Percentiles rank a stretch among this genome's conserved stretches.
These are phyloP conservation scores for Euphorbia pulcherrima DNA, from an alignment of 345 rosid species.

Conservation along the genomic window DNA sequence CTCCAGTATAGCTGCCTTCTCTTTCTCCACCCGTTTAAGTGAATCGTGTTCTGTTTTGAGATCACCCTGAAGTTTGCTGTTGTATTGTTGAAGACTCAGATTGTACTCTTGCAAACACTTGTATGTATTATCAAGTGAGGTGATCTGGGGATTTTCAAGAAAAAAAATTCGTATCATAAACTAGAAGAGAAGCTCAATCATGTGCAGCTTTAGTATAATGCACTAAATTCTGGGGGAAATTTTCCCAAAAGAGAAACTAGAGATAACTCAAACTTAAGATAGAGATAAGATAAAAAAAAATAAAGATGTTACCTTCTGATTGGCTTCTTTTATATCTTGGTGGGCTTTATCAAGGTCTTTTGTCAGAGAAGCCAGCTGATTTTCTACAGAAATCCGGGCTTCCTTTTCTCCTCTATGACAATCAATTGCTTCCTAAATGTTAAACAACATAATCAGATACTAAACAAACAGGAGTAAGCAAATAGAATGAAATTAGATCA, in stretches of 20 bases:
- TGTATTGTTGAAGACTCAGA: slow-evolving; percentile 75
- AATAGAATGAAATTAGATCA: neutral
- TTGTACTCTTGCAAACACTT: slow-evolving; percentile 82
- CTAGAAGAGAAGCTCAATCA: neutral
- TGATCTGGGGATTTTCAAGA: slow-evolving; percentile 42
- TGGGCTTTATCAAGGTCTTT: slow-evolving; percentile 64
- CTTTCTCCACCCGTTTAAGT: slow-evolving; percentile 63
- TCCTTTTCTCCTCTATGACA: slow-evolving; percentile 56
- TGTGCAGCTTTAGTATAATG: neutral
- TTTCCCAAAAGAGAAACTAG: neutral
- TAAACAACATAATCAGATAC: slow-evolving; percentile 10
- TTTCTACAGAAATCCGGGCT: slow-evolving; percentile 60
- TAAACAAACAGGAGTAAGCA: neutral
- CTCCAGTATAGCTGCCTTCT: slow-evolving; percentile 71
- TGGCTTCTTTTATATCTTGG: slow-evolving; percentile 60
- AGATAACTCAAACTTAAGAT: neutral
- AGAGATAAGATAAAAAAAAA: neutral
- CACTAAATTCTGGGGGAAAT: neutral
- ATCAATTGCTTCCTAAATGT: slow-evolving; percentile 59
- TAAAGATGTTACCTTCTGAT: slow-evolving; percentile 51
- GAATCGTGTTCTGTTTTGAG: slow-evolving; percentile 54
- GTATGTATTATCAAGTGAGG: slow-evolving; percentile 62
- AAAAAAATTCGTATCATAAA: slow-evolving; percentile 3
- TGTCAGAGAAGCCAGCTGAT: slow-evolving; percentile 47
- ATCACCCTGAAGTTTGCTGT: slow-evolving; percentile 65